Evolutionary conservation across 2,329 filamentous ascomycete genomes (phyloP).

Genomic region (Diplodia sapinea): DNA sequence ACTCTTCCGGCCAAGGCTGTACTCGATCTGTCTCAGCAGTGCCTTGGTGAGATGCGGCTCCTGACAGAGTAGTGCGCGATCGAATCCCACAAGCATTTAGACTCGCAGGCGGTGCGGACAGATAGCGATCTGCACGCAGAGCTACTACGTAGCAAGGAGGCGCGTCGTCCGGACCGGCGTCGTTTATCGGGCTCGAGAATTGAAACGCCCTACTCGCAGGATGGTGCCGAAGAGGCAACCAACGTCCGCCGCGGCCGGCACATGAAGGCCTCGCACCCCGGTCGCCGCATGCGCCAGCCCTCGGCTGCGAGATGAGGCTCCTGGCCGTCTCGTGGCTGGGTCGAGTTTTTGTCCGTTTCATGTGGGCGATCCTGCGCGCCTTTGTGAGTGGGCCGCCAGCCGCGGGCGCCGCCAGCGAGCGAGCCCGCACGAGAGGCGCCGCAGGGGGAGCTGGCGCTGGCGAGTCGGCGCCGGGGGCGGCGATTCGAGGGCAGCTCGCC

Average conservation of each 20-base stretch:
- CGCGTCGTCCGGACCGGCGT: constrained; percentile 19
- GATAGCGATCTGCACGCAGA: constrained; percentile 25
- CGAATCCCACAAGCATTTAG: constrained; percentile 27
- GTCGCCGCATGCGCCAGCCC: constrained; percentile 25
- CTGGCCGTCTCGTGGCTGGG: constrained; percentile 24
- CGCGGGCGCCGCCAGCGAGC: background rate
- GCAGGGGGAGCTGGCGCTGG: background rate
- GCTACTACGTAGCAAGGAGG: constrained; percentile 21
- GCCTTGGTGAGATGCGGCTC: constrained; percentile 24
- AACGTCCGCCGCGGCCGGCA: constrained; percentile 19
- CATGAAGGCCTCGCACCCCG: constrained; percentile 21
- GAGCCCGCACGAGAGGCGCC: background rate
- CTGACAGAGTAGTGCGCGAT: background rate
- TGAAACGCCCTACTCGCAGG: constrained; percentile 26
- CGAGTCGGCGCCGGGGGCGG: background rate
- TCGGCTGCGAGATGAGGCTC: constrained; percentile 29
- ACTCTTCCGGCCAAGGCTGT: constrained; percentile 8
- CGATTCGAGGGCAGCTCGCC: constrained; percentile 16
- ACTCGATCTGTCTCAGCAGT: constrained; percentile 15
- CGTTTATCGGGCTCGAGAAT: constrained; percentile 27
- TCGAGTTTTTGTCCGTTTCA: constrained; percentile 31
- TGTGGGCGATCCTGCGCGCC: constrained; percentile 28
- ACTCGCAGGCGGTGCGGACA: constrained; percentile 17
- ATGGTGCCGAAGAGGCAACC: constrained; percentile 28
- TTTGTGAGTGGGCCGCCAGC: constrained; percentile 9